Base-by-base conservation (phyloP, 2,329 filamentous ascomycete genomes). In the Cladorrhinum sp. region DNA sequence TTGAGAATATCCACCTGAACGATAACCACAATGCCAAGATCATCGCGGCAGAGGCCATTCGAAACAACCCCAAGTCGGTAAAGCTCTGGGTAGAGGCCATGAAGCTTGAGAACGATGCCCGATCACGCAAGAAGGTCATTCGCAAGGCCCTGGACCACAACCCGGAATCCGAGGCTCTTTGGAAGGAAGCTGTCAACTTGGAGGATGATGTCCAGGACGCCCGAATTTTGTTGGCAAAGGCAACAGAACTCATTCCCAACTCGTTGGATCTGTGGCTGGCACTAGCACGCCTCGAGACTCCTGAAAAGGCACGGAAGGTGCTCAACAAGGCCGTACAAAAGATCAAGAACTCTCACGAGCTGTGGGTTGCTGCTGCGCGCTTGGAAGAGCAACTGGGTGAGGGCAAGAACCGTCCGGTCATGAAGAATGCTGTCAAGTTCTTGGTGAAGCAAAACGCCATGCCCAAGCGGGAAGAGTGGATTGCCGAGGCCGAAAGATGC, bases 401-500 rank as follows among this genome's bases (percentile, higher is more conserved):
- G 64, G 87, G 86, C 20, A 82, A 84, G 57, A 92, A 90, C 76
- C 85, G 93, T 69, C 96, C 92, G 68, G 91, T 98, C 60, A 97
- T 99, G 91, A 93, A 95, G 73, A 90, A 92, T 78, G 95, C 91
- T 50, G 86, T 97, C 29, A 91, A 96, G 70, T 87, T 92, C 20
- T 81, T 99, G 29, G 92, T 88, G 38, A 92, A 92, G 69, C 92
- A 96, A 70, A 93, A 91, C 25, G 93, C 95, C 10, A 99, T 99
- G 96, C 85, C 95, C 41, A 96, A 96, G 75, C 88, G 96, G 45
- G 95, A 99, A 73, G 93, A 97, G 67, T 99, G 95, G 95, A 96
- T 99, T 57, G 82, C 85, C 4, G 92, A 98, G 74, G 96, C 95
- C 0, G 95, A 99, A 74, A 90, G 90, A 65, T 98, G 93, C 71